Evolutionary conservation across 2,329 filamentous ascomycete species (phyloP).

Genomic region (Xylariaceae sp.): DNA sequence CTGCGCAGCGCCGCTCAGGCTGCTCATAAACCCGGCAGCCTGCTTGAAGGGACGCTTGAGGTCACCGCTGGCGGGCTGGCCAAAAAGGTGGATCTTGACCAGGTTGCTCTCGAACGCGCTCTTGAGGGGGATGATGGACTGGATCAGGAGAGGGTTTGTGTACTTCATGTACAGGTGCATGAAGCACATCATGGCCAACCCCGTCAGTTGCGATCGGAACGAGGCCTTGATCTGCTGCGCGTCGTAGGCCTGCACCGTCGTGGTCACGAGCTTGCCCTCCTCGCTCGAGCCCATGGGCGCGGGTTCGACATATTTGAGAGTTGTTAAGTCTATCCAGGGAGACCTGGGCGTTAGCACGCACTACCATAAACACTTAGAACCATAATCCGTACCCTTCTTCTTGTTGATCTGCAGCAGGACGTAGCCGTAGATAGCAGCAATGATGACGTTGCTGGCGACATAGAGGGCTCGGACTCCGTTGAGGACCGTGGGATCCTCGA

Average conservation of each 20-base stretch:
- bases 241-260: slow-evolving; percentile 95
- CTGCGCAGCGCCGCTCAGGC: slow-evolving; percentile 70
- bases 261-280: slow-evolving; percentile 93
- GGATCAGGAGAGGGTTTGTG: slow-evolving; percentile 97
- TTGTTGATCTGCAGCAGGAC: slow-evolving; percentile 81
- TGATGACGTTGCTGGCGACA: slow-evolving; percentile 68
- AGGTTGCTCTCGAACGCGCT: slow-evolving; percentile 91
- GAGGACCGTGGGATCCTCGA: slow-evolving; percentile 70
- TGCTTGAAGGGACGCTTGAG: slow-evolving; percentile 96
- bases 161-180: slow-evolving; percentile 99
- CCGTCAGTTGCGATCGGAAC: slow-evolving; percentile 91
- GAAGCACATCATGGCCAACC: slow-evolving; percentile 93
- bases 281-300: slow-evolving; percentile 88
- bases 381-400: slow-evolving; percentile 79
- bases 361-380: not conserved
- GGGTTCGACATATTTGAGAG: slow-evolving; percentile 97
- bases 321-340: slow-evolving; percentile 71
- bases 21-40: slow-evolving; percentile 74
- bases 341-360: not conserved
- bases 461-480: slow-evolving; percentile 54
- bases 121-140: slow-evolving; percentile 98
- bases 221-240: slow-evolving; percentile 75
- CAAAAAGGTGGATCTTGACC: slow-evolving; percentile 91
- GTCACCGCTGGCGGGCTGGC: slow-evolving; percentile 80
- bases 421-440: slow-evolving; percentile 79